Conservation (phyloP, 495 filamentous ascomycete species). For the Astrocystis sublimbata region DNA sequence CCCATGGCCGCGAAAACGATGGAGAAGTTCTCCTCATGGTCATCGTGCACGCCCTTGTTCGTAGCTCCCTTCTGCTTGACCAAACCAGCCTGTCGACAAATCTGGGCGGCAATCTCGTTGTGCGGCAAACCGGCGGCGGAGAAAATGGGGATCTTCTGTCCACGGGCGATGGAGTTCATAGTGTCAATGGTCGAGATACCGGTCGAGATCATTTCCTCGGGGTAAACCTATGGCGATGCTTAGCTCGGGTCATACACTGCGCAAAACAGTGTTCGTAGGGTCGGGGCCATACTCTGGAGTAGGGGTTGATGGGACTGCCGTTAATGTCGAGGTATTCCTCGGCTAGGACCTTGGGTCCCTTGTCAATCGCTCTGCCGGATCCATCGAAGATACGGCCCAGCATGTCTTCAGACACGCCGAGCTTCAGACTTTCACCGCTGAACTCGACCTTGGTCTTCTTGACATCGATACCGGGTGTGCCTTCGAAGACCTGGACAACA, state of each 20-base stretch:
- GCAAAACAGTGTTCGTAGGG: background rate
- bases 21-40: constrained; percentile 98
- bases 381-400: constrained; percentile 98
- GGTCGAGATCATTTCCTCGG: constrained; percentile 99
- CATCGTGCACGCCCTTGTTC: constrained; percentile 94
- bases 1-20: constrained; percentile 99
- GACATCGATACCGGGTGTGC: constrained; percentile 94
- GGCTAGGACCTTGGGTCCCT: constrained; percentile 95
- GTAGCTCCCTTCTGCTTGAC: constrained; percentile 73
- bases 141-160: constrained; percentile 99
- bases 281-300: constrained; percentile 71
- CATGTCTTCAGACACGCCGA: constrained; percentile 99
- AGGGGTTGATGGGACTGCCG: constrained; percentile 98
- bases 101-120: constrained; percentile 98
- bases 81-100: constrained; percentile 92
- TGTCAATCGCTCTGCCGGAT: constrained; percentile 95
- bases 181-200: constrained; percentile 99
- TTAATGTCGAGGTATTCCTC: constrained; percentile 99
- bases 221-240: constrained; percentile 70
- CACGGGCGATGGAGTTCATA: constrained; percentile 99
- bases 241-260: background rate
- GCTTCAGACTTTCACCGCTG: constrained; percentile 92
- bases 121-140: constrained; percentile 97
- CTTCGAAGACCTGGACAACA: constrained; percentile 97
- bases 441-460: constrained; percentile 99